A percentile compares a stretch with the other conserved stretches of the same genome.
Evolutionary conservation across 2,329 filamentous ascomycete species (phyloP).

Genomic region (Aspergillus cejpii): DNA sequence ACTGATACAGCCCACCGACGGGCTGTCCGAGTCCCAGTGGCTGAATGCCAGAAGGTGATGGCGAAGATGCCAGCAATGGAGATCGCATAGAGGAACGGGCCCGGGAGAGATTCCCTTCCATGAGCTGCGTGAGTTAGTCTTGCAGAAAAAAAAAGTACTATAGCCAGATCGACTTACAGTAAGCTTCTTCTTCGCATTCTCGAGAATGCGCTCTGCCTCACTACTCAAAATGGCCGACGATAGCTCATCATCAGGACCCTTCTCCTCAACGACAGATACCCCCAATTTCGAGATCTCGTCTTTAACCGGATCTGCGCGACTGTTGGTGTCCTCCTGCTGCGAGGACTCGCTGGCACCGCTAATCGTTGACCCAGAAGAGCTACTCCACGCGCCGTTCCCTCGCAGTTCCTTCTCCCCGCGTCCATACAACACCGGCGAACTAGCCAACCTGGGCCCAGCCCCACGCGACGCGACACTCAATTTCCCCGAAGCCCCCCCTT

Average conservation of each 20-base stretch:
- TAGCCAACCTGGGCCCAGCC: conserved; percentile 9
- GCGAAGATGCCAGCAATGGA: conserved; percentile 45
- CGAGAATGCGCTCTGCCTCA: conserved; percentile 81
- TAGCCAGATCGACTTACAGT: conserved; percentile 59
- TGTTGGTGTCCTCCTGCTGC: conserved; percentile 11
- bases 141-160: neutral
- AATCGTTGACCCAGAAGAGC: conserved; percentile 35
- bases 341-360: conserved; percentile 26
- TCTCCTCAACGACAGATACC: conserved; percentile 35
- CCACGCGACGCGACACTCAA: conserved; percentile 7
- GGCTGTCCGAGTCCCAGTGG: conserved; percentile 35
- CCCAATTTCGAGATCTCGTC: conserved; percentile 10
- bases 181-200: conserved; percentile 82
- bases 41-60: conserved; percentile 33
- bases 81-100: conserved; percentile 63
- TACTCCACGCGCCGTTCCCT: conserved; percentile 39
- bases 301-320: conserved; percentile 2
- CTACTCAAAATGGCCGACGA: conserved; percentile 71
- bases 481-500: conserved; percentile 8
- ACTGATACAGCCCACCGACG: conserved; percentile 38
- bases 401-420: conserved; percentile 48
- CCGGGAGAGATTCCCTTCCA: conserved; percentile 84
- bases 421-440: conserved; percentile 37
- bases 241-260: conserved; percentile 53
- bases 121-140: conserved; percentile 54